Evolutionary conservation across 345 rosid genomes (phyloP).

Genomic region (Linum lewisii): DNA sequence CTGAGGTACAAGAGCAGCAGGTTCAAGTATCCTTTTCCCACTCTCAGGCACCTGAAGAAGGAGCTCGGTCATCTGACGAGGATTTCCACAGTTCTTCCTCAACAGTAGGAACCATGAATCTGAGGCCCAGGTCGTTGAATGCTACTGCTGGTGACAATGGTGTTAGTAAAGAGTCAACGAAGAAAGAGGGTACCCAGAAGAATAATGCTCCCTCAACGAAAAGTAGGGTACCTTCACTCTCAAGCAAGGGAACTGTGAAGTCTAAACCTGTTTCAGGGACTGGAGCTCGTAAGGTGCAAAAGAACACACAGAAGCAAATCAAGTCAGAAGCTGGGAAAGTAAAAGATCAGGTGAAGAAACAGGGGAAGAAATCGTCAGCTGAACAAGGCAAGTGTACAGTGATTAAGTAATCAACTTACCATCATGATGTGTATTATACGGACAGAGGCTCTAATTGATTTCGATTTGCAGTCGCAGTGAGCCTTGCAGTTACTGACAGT

Average conservation of each 20-base stretch:
- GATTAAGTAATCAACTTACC: neutral
- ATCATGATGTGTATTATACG: neutral
- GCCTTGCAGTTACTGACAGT: conserved; percentile 24
- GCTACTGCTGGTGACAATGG: conserved; percentile 30
- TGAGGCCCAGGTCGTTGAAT: conserved; percentile 51
- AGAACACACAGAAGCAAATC: conserved; percentile 38
- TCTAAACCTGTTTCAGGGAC: conserved; percentile 33
- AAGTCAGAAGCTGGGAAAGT: conserved; percentile 37
- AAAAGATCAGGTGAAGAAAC: conserved; percentile 34
- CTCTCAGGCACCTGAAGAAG: conserved; percentile 55
- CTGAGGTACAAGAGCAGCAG: conserved; percentile 46
- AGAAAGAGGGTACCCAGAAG: conserved; percentile 34
- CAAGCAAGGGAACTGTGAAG: conserved; percentile 28
- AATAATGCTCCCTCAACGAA: conserved; percentile 23
- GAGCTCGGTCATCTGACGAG: conserved; percentile 48
- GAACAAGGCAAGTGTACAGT: conserved; percentile 35
- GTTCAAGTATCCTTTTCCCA: conserved; percentile 43
- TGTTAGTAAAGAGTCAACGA: conserved; percentile 22
- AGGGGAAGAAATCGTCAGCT: conserved; percentile 31
- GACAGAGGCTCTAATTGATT: neutral
- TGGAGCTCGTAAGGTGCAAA: conserved; percentile 31
- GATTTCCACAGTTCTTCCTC: conserved; percentile 45
- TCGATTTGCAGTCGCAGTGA: conserved; percentile 22
- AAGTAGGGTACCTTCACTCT: conserved; percentile 27
- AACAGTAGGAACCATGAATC: conserved; percentile 30